These are phyloP conservation scores for Meira miltonrushii DNA, from an alignment of 1,284 basidiomycete species.

Conservation along the genomic window DNA sequence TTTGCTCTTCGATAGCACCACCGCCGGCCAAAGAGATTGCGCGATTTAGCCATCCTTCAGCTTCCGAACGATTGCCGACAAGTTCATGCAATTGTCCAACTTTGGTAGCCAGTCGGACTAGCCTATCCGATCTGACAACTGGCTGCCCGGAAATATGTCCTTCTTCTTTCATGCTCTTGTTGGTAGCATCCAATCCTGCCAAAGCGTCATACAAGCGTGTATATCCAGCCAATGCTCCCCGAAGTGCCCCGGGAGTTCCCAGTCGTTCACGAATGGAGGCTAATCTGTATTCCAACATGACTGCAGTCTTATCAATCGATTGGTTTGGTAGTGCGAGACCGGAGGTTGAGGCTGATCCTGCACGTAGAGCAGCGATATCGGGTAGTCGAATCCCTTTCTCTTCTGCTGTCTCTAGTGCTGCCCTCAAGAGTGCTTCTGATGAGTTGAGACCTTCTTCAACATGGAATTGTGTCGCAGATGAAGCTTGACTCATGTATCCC, in stretches of 20 bases:
- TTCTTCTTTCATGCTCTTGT: constrained; percentile 2
- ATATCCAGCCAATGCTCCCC: constrained; percentile 15
- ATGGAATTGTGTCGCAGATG: neutral
- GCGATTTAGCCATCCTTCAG: constrained; percentile 27
- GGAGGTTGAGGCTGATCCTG: constrained; percentile 1
- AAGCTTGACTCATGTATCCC: constrained; percentile 4
- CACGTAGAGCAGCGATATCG: constrained; percentile 22
- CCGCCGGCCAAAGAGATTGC: constrained; percentile 28
- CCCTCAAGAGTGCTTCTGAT: constrained; percentile 35
- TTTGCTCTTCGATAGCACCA: constrained; percentile 8
- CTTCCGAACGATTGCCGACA: constrained; percentile 19
- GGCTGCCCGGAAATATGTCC: constrained; percentile 10
- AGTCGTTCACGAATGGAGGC: constrained; percentile 21
- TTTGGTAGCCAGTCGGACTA: constrained; percentile 37
- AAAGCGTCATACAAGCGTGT: constrained; percentile 27
- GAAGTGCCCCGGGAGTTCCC: constrained; percentile 12
- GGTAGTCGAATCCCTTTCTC: constrained; percentile 31
- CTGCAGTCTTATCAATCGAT: constrained; percentile 19
- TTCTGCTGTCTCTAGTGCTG: constrained; percentile 54
- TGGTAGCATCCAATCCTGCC: neutral
- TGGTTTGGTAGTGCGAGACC: neutral
- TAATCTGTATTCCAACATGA: constrained; percentile 21
- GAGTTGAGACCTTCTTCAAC: constrained; percentile 30
- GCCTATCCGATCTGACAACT: constrained; percentile 8
- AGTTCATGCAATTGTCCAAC: constrained; percentile 29